phyloP scores from a whole-genome alignment of 2,329 filamentous ascomycete species.

The Penicillium sp. region DNA sequence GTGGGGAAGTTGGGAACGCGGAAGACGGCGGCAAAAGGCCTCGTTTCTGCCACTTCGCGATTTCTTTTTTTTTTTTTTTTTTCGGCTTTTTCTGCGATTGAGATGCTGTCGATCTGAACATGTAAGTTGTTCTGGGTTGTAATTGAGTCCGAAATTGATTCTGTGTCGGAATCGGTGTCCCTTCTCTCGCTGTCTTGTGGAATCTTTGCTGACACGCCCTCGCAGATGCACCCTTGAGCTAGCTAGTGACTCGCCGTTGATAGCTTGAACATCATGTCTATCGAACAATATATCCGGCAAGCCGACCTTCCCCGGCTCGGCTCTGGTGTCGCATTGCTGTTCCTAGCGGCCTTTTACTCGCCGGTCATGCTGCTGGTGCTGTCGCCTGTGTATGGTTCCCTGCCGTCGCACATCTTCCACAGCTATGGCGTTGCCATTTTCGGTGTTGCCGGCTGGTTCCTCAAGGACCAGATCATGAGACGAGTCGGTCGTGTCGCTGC shows the following conservation, averaged over 20 bases:
- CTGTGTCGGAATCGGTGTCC: not conserved
- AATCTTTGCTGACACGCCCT: not conserved
- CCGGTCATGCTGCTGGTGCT: conserved; percentile 66
- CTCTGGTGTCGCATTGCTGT: conserved; percentile 38
- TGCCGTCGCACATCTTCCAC: conserved; percentile 77
- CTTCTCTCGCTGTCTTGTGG: not conserved
- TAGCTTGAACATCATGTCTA: conserved; percentile 31
- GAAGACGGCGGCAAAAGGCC: conserved; percentile 34
- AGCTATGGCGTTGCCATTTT: conserved; percentile 66
- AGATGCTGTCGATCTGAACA: conserved; percentile 21
- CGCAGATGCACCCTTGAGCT: conserved; percentile 2
- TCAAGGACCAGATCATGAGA: conserved; percentile 58
- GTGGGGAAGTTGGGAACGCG: conserved; percentile 28
- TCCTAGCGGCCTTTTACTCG: conserved; percentile 46
- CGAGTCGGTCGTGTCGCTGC: conserved; percentile 55
- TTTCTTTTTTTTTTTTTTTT: conserved; percentile 12
- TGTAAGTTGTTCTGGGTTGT: conserved; percentile 25
- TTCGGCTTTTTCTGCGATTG: conserved; percentile 5
- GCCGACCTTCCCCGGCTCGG: conserved; percentile 32
- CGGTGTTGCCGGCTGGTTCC: conserved; percentile 73
- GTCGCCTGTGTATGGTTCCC: conserved; percentile 85
- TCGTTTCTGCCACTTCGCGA: conserved; percentile 22
- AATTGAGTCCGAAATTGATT: not conserved
- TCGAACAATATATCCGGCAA: conserved; percentile 28
- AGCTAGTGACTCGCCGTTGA: not conserved